Evolutionary conservation across 2,329 filamentous ascomycete genomes (phyloP).

Genomic region (Thelonectria discophora): DNA sequence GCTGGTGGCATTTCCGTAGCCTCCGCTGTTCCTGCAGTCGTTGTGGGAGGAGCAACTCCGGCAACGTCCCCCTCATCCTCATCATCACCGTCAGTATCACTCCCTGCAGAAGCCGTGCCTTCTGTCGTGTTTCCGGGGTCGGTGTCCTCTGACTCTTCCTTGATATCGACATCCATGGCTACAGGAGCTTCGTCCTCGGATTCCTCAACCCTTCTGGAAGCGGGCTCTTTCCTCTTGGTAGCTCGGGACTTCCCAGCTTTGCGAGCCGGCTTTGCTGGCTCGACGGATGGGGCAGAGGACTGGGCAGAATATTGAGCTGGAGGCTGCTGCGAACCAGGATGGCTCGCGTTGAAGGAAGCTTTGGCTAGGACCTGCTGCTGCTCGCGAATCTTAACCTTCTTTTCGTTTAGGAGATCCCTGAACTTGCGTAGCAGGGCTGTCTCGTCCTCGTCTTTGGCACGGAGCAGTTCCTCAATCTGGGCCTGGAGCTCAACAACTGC

Average conservation of each 20-base stretch:
- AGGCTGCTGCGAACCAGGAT: conserved; percentile 41
- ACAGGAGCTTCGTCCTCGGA: conserved; percentile 55
- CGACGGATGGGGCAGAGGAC: conserved; percentile 21
- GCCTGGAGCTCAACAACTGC: conserved; percentile 66
- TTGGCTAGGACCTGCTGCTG: conserved; percentile 69
- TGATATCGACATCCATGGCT: conserved; percentile 60
- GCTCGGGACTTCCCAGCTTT: conserved; percentile 51
- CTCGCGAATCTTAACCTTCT: conserved; percentile 81
- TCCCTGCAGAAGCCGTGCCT: conserved; percentile 52
- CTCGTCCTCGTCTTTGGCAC: conserved; percentile 73
- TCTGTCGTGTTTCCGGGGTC: conserved; percentile 54
- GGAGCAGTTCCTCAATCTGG: conserved; percentile 72
- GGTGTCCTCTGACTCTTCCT: conserved; percentile 49
- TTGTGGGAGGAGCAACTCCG: conserved; percentile 13
- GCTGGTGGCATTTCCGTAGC: conserved; percentile 46
- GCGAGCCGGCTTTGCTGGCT: conserved; percentile 38
- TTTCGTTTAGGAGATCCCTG: conserved; percentile 75
- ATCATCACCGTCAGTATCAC: conserved; percentile 53
- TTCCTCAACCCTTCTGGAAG: conserved; percentile 50
- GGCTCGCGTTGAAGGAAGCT: conserved; percentile 53
- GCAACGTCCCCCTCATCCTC: conserved; percentile 40
- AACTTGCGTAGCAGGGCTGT: conserved; percentile 74
- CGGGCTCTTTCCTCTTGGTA: conserved; percentile 60
- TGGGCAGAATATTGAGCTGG: conserved; percentile 16
- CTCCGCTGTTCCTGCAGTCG: conserved; percentile 13